Base-by-base conservation (phyloP, 1,139 yeast genomes). In the Yamadazyma dushanensis region DNA sequence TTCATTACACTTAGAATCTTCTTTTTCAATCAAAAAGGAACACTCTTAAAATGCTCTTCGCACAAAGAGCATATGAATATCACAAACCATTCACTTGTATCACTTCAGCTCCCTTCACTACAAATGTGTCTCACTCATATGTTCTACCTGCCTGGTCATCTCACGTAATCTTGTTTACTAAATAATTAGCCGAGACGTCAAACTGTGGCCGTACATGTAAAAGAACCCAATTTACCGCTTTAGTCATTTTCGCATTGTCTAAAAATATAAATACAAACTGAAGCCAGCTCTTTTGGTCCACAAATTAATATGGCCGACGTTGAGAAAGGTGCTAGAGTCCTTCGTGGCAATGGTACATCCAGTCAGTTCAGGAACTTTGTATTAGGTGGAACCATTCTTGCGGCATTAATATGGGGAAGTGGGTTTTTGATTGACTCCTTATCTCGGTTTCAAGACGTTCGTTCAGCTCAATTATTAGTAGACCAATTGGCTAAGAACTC, bases 321-420 rank as follows among this genome's bases (percentile, higher is more conserved):
- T 8, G 27, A 25, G 16, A 25, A 25, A 13, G 16, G 26, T 4
- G 18, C 14, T 18, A 14, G 27, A 9, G 7, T 25, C 10, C 11
- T 7, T 5, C 16, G 7, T 15, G 15, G 15, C 13, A n/a, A 24
- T 9, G n/a, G 27, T 18, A 13, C 18, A n/a, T 11, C 27, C 8
- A 10, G 8, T 8, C 15, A 21, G 29, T 35, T 27, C 14, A 26
- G 38, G 16, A 31, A 37, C 31, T 35, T 34, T 30, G 16, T 43
- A 9, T 25, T 28, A 13, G 37, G 37, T 8, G 62, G 63, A 3
- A 37, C 56, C 1, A 15, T 26, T 17, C 18, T 29, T 9, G 31
- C 31, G 11, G 10, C 20, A 13, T 13, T 29, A 6, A 43, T 70
- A 20, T 70, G 72, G 70, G 76, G 76, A 7, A 49, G 65, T 2